Percentiles rank a stretch among this genome's conserved stretches.
These are phyloP conservation scores for Trypethelium eluteriae DNA, from an alignment of 495 filamentous ascomycete species.

Conservation along the genomic window DNA sequence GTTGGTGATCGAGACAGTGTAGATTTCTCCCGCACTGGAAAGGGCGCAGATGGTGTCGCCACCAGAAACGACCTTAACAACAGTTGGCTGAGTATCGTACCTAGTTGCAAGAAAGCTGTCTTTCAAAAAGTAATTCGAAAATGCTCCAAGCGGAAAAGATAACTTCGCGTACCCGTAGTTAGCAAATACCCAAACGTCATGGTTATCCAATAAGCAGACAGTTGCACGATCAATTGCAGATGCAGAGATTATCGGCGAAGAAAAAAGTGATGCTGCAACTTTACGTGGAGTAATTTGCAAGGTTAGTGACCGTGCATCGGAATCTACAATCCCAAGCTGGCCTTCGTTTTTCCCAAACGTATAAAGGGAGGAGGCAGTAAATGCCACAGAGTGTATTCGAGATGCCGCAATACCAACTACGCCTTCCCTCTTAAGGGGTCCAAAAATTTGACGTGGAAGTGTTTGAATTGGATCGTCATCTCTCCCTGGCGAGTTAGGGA, in stretches of 20 bases:
- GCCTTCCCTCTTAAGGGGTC: constrained; percentile 75
- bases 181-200: constrained; percentile 85
- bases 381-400: constrained; percentile 80
- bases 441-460: constrained; percentile 81
- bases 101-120: constrained; percentile 58
- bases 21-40: constrained; percentile 75
- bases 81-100: constrained; percentile 57
- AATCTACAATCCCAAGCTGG: constrained; percentile 88
- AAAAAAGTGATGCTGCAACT: constrained; percentile 80
- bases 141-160: constrained; percentile 66
- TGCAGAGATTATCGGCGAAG: constrained; percentile 64
- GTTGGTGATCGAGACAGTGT: constrained; percentile 64
- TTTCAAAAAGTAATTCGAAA: constrained; percentile 58
- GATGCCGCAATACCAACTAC: constrained; percentile 85
- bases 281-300: constrained; percentile 72
- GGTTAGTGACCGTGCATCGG: constrained; percentile 83
- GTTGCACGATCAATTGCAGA: constrained; percentile 90
- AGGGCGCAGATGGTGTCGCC: constrained; percentile 86
- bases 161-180: constrained; percentile 88
- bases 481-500: constrained; percentile 44
- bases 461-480: constrained; percentile 75
- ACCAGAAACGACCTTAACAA: constrained; percentile 68
- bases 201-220: constrained; percentile 72
- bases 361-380: constrained; percentile 72
- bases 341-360: constrained; percentile 96